Base-by-base conservation (phyloP, 1,284 basidiomycete genomes). In the Ceratobasidium theobromae region DNA sequence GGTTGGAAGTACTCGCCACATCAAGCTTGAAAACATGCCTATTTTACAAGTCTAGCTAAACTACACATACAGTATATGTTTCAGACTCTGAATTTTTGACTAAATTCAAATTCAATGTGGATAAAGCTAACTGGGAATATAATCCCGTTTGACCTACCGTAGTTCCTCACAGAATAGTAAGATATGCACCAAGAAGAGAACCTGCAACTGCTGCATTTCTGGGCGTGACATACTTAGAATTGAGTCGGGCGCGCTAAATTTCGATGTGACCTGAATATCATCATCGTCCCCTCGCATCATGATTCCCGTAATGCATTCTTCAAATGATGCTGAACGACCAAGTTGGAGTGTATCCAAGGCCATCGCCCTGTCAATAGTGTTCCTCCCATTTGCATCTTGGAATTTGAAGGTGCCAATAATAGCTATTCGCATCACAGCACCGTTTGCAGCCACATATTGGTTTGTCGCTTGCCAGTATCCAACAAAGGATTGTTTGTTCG, bases 201-300 rank as follows among this genome's bases (percentile, higher is more conserved):
- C 55, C 66, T 18, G 66, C 66, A 6, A 67, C 66, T 6, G 66
- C 51, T 30, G 54, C 49, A 38, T 67, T 67, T 33, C 54, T 58
- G n/a, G 9, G 11, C 1, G 43, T 16, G 27, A 12, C n/a, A n/a
- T n/a, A n/a, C n/a, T n/a, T n/a, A n/a, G n/a, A n/a, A n/a, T n/a
- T n/a, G n/a, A n/a, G n/a, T n/a, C n/a, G n/a, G n/a, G n/a, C n/a
- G n/a, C n/a, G n/a, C n/a, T n/a, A n/a, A n/a, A n/a, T n/a, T n/a
- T n/a, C n/a, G n/a, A n/a, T n/a, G n/a, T n/a, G n/a, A 58, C 54
- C 5, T 16, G 46, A 40, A 55, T 67, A 51, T 67, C 66, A 8
- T 35, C 53, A 25, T 67, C 66, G 21, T 55, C 66, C 21, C 43
- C 66, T 49, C 48, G 54, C 66, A 67, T 67, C n/a, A 55, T 67